These are phyloP conservation scores for Carex myosuroides DNA, from an alignment of 176 grass and related monocot genomes.

Conservation along the genomic window DNA sequence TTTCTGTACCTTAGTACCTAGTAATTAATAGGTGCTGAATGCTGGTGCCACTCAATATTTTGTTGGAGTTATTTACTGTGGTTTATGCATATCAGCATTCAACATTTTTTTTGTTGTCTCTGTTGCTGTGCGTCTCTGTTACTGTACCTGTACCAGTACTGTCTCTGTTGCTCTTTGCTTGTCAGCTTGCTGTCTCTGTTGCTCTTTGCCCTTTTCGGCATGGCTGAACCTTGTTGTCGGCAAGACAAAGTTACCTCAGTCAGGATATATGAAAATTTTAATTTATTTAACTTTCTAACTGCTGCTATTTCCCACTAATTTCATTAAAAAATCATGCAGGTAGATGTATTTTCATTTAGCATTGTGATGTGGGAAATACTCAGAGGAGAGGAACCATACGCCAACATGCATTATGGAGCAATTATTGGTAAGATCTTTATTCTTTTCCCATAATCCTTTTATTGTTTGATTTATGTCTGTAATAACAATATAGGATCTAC, in stretches of 20 bases:
- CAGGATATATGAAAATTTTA: not conserved
- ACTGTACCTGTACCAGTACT: too few relatives aligned
- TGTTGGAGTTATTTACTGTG: too few relatives aligned
- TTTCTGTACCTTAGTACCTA: too few relatives aligned
- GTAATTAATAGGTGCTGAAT: too few relatives aligned
- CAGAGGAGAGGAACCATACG: constrained; percentile 82
- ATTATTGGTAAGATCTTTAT: constrained; percentile 63
- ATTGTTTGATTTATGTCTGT: not conserved
- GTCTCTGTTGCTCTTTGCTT: too few relatives aligned
- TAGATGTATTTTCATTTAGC: constrained; percentile 88
- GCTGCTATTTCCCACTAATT: not conserved
- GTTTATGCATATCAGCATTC: too few relatives aligned
- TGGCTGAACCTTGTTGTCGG: too few relatives aligned
- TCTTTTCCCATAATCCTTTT: not conserved
- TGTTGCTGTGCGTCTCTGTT: too few relatives aligned
- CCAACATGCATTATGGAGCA: constrained; percentile 88
- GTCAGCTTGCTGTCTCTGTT: too few relatives aligned
- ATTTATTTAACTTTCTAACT: not conserved
- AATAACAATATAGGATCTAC: not conserved
- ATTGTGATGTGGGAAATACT: constrained; percentile 94
- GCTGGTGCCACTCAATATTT: too few relatives aligned
- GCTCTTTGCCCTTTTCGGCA: too few relatives aligned
- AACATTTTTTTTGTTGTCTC: too few relatives aligned
- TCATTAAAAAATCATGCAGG: constrained; percentile 30
- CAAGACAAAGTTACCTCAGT: not conserved